Base-by-base conservation (phyloP, 768 basidiomycete genomes). In the Suillus cothurnatus region DNA sequence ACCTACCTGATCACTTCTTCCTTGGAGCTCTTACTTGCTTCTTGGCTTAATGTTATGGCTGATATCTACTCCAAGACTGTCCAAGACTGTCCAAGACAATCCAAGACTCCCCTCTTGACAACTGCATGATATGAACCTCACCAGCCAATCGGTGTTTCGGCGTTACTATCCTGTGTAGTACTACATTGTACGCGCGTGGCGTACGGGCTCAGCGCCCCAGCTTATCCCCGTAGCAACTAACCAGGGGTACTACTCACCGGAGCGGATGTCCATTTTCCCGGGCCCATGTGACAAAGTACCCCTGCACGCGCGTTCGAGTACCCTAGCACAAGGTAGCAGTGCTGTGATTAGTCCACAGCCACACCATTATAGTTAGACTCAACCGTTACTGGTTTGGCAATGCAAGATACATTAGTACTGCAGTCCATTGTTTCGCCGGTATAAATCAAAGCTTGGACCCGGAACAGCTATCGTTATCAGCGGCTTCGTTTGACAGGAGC, bases 401-500 rank as follows among this genome's bases (percentile, higher is more conserved):
- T n/a, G n/a, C n/a, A n/a, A n/a, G n/a, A n/a, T n/a, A n/a, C n/a
- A n/a, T n/a, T n/a, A n/a, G n/a, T 9, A 34, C 34, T 34, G 34
- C 34, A 32, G 8, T 31, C 5, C 38, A 49, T 36, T n/a, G 17
- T 36, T 36, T 38, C 50, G n/a, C 23, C 38, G 17, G 32, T 43
- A 61, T 60, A 36, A 32, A 28, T 26, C n/a, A 8, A 45, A 45
- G 43, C 11, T 11, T 47, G 43, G 43, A 8, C 8, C 7, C 43
- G 9, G 34, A 34, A 9, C 34, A 9, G 9, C 34, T 34, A 34
- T 34, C 34, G 34, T 34, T 34, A 34, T 34, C 34, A 34, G 34
- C 8, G 34, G 1, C 4, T 9, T 34, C 34, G 9, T 9, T 19
- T 14, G 19, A n/a, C 43, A 7, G 17, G 6, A 88, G 1, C 9